phyloP scores from a whole-genome alignment of 495 filamentous ascomycete genomes.

The Paragyromitra xinjiangensis region DNA sequence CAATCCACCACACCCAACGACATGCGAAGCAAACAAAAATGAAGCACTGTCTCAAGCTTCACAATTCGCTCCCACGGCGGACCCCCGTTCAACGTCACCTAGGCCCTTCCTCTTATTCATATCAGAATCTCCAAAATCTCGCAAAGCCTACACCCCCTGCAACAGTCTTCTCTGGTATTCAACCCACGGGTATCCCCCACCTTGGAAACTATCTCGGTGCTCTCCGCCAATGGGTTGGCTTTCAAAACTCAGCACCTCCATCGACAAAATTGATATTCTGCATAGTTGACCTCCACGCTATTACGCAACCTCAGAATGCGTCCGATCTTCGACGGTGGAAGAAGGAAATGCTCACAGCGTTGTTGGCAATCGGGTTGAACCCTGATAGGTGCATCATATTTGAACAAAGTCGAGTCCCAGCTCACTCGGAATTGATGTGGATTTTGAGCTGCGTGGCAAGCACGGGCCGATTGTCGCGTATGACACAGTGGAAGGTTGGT shows the following conservation, averaged over 20 bases:
- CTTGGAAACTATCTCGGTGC: slow-evolving; percentile 96
- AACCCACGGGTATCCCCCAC: slow-evolving; percentile 95
- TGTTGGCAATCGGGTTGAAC: slow-evolving; percentile 85
- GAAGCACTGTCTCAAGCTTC: slow-evolving; percentile 25
- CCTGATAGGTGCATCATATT: slow-evolving; percentile 81
- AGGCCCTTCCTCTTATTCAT: slow-evolving; percentile 5
- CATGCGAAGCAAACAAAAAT: slow-evolving; percentile 29
- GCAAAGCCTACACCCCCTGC: slow-evolving; percentile 39
- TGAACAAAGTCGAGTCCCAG: slow-evolving; percentile 76
- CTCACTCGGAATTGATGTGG: slow-evolving; percentile 93
- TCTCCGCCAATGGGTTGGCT: slow-evolving; percentile 80
- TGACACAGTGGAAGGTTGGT: slow-evolving; percentile 97
- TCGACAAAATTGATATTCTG: slow-evolving; percentile 76
- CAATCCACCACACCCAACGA: slow-evolving; percentile 37
- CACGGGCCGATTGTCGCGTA: slow-evolving; percentile 86
- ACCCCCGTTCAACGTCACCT: not conserved
- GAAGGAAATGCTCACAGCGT: slow-evolving; percentile 75
- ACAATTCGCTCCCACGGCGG: not conserved
- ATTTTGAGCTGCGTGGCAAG: slow-evolving; percentile 88
- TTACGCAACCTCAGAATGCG: slow-evolving; percentile 76
- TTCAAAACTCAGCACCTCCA: slow-evolving; percentile 71
- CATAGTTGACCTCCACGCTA: slow-evolving; percentile 91
- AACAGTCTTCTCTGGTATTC: slow-evolving; percentile 89
- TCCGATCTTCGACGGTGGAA: slow-evolving; percentile 68
- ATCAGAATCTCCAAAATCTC: slow-evolving; percentile 25